Percentiles rank a stretch among this genome's conserved stretches.
phyloP scores from a whole-genome alignment of 352 stramenopile species.

The Globisporangium cederbergense region DNA sequence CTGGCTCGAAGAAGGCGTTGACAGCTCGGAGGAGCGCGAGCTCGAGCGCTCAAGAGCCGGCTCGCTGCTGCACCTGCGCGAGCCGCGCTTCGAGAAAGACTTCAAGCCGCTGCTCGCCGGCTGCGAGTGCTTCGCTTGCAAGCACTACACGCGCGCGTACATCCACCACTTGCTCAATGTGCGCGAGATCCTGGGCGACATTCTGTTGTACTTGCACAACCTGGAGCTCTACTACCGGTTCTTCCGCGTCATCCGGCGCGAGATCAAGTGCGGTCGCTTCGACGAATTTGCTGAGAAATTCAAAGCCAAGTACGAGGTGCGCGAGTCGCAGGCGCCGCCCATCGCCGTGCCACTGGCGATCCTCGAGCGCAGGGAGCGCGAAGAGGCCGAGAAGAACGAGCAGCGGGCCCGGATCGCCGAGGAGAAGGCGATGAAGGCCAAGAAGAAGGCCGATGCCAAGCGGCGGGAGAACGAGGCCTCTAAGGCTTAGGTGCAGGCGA shows the following conservation, averaged over 20 bases:
- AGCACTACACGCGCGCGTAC: slow-evolving; percentile 82
- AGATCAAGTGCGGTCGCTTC: slow-evolving; percentile 45
- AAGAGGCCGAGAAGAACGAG: slow-evolving; percentile 40
- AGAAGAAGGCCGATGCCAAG: slow-evolving; percentile 3
- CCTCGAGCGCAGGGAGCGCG: slow-evolving; percentile 50
- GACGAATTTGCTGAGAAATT: slow-evolving; percentile 41
- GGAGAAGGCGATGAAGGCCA: slow-evolving; percentile 22
- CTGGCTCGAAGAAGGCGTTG: slow-evolving; percentile 41
- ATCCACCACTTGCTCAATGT: slow-evolving; percentile 92
- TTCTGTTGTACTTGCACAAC: slow-evolving; percentile 88
- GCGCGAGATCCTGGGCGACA: slow-evolving; percentile 90
- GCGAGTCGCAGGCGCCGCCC: slow-evolving; percentile 34
- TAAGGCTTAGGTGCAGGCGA: neutral
- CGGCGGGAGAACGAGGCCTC: neutral
- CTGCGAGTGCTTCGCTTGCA: slow-evolving; percentile 75
- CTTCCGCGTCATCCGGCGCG: slow-evolving; percentile 53
- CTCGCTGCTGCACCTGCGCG: slow-evolving; percentile 60
- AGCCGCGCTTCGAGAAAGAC: slow-evolving; percentile 62
- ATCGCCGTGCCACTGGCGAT: slow-evolving; percentile 51
- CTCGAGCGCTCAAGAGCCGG: slow-evolving; percentile 34
- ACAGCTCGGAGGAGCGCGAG: slow-evolving; percentile 28
- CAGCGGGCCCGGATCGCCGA: slow-evolving; percentile 22
- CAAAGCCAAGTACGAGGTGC: slow-evolving; percentile 40
- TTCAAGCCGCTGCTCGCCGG: slow-evolving; percentile 51
- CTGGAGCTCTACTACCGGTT: slow-evolving; percentile 76